Conservation (phyloP, 1,139 yeast genomes). For the Pichia sp. region DNA sequence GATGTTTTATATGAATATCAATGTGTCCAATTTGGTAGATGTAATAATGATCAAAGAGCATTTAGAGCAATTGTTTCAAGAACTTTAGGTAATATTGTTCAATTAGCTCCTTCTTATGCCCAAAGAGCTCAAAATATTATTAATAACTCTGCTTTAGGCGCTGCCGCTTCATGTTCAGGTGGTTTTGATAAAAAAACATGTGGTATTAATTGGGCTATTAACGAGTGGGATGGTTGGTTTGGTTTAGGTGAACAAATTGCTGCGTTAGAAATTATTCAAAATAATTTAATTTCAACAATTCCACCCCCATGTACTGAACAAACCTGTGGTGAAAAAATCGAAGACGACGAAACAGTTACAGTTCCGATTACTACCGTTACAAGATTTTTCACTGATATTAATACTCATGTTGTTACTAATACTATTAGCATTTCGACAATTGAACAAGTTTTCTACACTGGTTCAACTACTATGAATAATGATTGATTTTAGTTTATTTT, state of each 20-base stretch:
- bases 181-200: constrained; percentile 90
- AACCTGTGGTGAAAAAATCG: constrained; percentile 55
- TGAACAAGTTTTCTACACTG: constrained; percentile 6
- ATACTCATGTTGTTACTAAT: constrained; percentile 5
- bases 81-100: constrained; percentile 68
- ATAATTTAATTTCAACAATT: constrained; percentile 46
- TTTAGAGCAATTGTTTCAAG: constrained; percentile 79
- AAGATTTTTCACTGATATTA: constrained; percentile 5
- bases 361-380: constrained; percentile 13
- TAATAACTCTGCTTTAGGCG: constrained; percentile 67
- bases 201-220: constrained; percentile 69
- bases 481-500: neutral
- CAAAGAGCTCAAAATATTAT: constrained; percentile 47
- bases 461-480: neutral
- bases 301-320: constrained; percentile 54
- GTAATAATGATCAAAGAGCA: constrained; percentile 87
- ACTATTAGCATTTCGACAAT: constrained; percentile 7
- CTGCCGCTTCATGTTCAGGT: constrained; percentile 78
- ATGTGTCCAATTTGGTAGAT: constrained; percentile 57
- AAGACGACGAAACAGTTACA: constrained; percentile 44
- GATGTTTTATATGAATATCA: constrained; percentile 69
- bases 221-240: constrained; percentile 67
- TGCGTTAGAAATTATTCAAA: constrained; percentile 74
- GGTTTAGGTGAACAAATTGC: constrained; percentile 93
- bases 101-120: constrained; percentile 57